Percentiles rank a stretch among this genome's conserved stretches.
Evolutionary conservation across 1,284 basidiomycete genomes (phyloP).

Genomic region (Phylloboletellus chloephorus): DNA sequence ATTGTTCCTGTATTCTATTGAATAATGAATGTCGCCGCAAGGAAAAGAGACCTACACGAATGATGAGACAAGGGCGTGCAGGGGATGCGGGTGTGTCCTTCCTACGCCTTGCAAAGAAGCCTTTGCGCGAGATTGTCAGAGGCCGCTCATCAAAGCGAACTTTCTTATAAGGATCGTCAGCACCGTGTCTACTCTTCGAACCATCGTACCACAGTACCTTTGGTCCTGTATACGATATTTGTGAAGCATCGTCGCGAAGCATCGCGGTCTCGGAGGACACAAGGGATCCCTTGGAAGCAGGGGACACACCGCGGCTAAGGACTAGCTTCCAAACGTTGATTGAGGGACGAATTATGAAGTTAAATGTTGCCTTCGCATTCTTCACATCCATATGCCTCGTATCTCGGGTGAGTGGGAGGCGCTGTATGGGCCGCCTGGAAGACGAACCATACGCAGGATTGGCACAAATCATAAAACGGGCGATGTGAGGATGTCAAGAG

Average conservation of each 20-base stretch:
- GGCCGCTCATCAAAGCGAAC: conserved; percentile 29
- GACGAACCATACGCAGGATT: conserved; percentile 9
- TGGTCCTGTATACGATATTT: conserved; percentile 6
- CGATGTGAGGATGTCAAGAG: neutral
- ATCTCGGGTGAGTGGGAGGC: conserved; percentile 14
- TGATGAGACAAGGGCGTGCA: conserved; percentile 26
- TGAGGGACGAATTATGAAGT: conserved; percentile 23
- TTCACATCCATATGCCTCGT: conserved; percentile 14
- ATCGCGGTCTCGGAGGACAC: conserved; percentile 5
- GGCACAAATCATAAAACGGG: conserved; percentile 16
- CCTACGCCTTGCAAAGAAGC: conserved; percentile 19
- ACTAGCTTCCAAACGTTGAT: conserved; percentile 22
- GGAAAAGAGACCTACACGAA: conserved; percentile 20
- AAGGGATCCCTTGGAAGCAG: conserved; percentile 4
- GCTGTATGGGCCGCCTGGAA: conserved; percentile 8
- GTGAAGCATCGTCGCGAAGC: conserved; percentile 8
- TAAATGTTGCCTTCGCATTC: conserved; percentile 17
- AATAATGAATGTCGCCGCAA: neutral
- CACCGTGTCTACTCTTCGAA: neutral
- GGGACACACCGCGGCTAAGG: conserved; percentile 4
- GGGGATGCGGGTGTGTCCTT: conserved; percentile 15
- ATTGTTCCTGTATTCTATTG: conserved; percentile 13
- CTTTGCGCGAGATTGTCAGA: conserved; percentile 20
- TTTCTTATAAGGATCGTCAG: conserved; percentile 20
- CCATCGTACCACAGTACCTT: conserved; percentile 15